These are phyloP conservation scores for Perkinsus marinus DNA, from an alignment of 169 alveolate genomes.

Conservation along the genomic window DNA sequence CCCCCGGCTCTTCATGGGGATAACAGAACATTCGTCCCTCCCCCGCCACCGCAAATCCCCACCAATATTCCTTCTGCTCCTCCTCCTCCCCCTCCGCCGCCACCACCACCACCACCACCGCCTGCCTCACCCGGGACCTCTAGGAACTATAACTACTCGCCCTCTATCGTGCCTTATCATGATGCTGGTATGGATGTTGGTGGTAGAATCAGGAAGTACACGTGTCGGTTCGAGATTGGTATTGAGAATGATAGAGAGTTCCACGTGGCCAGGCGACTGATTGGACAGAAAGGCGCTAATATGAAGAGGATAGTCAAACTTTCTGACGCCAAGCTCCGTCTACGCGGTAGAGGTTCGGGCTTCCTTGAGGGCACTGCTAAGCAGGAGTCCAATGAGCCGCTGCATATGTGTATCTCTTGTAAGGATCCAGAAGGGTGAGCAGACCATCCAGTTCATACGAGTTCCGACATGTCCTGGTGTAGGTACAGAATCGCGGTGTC, in stretches of 20 bases:
- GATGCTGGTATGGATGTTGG: too few relatives aligned
- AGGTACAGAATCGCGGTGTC: neutral
- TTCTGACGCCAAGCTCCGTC: conserved; percentile 65
- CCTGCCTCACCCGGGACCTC: too few relatives aligned
- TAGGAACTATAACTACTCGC: too few relatives aligned
- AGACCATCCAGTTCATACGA: too few relatives aligned
- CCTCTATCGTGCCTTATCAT: too few relatives aligned
- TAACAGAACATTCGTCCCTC: too few relatives aligned
- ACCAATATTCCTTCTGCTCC: too few relatives aligned
- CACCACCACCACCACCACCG: too few relatives aligned
- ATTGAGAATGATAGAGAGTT: conserved; percentile 70
- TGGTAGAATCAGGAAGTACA: conserved; percentile 46
- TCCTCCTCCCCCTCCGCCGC: too few relatives aligned
- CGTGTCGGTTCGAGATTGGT: conserved; percentile 68
- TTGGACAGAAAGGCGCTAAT: conserved; percentile 72
- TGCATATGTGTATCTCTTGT: neutral
- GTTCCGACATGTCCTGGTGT: too few relatives aligned
- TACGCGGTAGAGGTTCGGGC: conserved; percentile 87
- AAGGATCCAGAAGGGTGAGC: neutral
- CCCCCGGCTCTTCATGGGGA: too few relatives aligned
- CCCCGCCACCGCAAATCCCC: too few relatives aligned
- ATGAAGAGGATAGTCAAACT: conserved; percentile 75
- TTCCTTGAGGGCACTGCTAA: neutral
- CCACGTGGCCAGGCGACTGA: conserved; percentile 67
- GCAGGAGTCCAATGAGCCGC: neutral